These are phyloP conservation scores for Fusarium tanahbumbuense DNA, from an alignment of 2,329 filamentous ascomycete genomes.

Conservation along the genomic window DNA sequence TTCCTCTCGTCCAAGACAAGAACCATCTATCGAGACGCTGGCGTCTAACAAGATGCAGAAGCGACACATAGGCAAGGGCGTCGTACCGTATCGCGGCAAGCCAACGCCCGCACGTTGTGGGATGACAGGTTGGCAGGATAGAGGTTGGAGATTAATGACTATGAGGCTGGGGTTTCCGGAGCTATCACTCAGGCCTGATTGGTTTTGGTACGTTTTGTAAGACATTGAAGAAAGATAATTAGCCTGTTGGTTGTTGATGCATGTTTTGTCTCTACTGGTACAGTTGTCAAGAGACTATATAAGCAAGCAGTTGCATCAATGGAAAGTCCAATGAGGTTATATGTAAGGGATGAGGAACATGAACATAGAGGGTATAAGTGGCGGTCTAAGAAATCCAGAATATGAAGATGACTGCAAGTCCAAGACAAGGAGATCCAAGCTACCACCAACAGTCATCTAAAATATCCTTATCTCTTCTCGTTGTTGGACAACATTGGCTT, in stretches of 20 bases:
- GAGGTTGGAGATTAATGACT: conserved; percentile 10
- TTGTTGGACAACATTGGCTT: conserved; percentile 8
- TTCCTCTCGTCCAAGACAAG: conserved; percentile 19
- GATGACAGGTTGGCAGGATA: conserved; percentile 40
- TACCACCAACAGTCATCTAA: conserved; percentile 1
- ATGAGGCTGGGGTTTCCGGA: background rate
- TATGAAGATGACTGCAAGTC: conserved; percentile 14
- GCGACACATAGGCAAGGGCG: conserved; percentile 29
- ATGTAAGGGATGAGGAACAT: conserved; percentile 30
- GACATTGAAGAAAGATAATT: conserved; percentile 17
- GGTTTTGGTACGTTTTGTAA: conserved; percentile 16
- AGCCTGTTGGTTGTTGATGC: background rate
- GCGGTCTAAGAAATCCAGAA: conserved; percentile 14
- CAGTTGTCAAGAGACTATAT: background rate
- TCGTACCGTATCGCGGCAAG: conserved; percentile 23
- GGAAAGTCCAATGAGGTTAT: conserved; percentile 24
- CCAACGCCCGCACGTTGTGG: conserved; percentile 39
- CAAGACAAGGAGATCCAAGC: conserved; percentile 12
- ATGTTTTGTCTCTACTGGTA: conserved; percentile 25
- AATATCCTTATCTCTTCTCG: conserved; percentile 8
- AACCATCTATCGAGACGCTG: conserved; percentile 20
- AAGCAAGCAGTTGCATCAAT: conserved; percentile 11
- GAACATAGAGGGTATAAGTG: conserved; percentile 9
- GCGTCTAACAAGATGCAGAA: conserved; percentile 26
- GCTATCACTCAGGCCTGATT: conserved; percentile 10